Evolutionary conservation across 2,329 filamentous ascomycete genomes (phyloP), one percentile per base, ranked within the genome.

Genomic region (Clarireedia monteithiana): DNA sequence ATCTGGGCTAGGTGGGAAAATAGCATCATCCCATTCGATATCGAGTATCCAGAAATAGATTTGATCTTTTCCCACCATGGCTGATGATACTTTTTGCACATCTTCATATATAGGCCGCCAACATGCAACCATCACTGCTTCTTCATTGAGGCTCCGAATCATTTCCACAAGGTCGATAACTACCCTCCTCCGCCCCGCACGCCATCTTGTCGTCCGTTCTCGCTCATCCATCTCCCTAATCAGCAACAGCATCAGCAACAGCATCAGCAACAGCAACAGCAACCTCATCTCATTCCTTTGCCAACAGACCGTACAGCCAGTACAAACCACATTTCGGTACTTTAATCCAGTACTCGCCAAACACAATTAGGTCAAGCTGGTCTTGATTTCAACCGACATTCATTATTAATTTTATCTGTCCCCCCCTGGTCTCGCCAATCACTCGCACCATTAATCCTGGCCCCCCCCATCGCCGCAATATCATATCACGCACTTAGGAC

Each of bases 321-420:
- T 42, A 24, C 53, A 47, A 50, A 20, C 45, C 40, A 50, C 49
- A 44, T 34, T 12, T 34, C 30, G 30, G 30, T 34, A 34, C 30
- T 34, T 12, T 34, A 34, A 34, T 4, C 10, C 30, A 34, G 30
- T 55, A 50, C 46, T 55, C 46, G 47, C 30, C 30, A 34, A 10
- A 46, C 3, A 46, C 30, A 58, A 62, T 64, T 63, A 64, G 66
- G 63, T 60, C 60, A 68, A 69, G 67, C 67, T 68, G 67, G 67
- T 62, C 67, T 69, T 68, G 64, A 63, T 67, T 68, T 68, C 27
- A 64, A 63, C 63, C 62, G 62, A 66, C 69, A 65, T 68, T 66
- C 71, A 68, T 68, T 68, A 68, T 68, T 68, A 66, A 68, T 67
- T 71, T 68, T 67, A 68, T 30, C 49, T 67, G 67, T 52, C 61